Conservation (phyloP, 2,329 filamentous ascomycete genomes). For the Scytalidium lignicola region DNA sequence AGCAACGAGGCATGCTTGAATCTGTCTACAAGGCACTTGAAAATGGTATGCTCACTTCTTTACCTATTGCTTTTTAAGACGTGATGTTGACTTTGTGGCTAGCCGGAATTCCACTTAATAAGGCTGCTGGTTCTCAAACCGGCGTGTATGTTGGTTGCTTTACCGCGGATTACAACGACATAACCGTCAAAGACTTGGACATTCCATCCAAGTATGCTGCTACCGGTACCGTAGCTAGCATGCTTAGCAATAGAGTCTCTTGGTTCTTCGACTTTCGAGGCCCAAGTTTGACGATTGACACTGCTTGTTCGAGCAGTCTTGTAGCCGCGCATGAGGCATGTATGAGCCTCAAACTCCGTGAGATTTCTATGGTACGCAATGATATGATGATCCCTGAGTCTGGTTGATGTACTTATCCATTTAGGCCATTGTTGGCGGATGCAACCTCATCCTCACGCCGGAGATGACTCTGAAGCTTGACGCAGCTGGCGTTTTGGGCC, state of each 20-base stretch:
- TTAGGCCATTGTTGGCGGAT: constrained; percentile 6
- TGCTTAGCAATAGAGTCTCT: constrained; percentile 49
- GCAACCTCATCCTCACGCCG: constrained; percentile 6
- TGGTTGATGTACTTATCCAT: too few relatives aligned
- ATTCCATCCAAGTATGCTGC: neutral
- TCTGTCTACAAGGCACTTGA: constrained; percentile 66
- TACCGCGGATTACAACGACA: constrained; percentile 18
- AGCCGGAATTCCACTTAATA: constrained; percentile 10
- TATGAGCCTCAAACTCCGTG: neutral
- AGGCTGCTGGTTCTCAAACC: constrained; percentile 15
- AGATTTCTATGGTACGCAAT: constrained; percentile 24
- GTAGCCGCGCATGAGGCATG: constrained; percentile 47
- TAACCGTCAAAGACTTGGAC: neutral
- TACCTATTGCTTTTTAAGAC: neutral
- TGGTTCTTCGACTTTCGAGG: constrained; percentile 49
- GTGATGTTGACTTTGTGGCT: neutral
- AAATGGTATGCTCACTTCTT: constrained; percentile 1
- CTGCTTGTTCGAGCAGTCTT: constrained; percentile 51
- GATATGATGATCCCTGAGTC: too few relatives aligned
- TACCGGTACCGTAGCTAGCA: constrained; percentile 28
- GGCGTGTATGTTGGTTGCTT: constrained; percentile 29
- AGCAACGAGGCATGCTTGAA: constrained; percentile 68
- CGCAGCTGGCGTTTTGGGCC: constrained; percentile 34
- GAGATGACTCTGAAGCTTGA: constrained; percentile 3
- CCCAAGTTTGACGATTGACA: constrained; percentile 30